Base-by-base conservation (phyloP, 2,329 filamentous ascomycete species). In the Sporothrix pseudoabietina region DNA sequence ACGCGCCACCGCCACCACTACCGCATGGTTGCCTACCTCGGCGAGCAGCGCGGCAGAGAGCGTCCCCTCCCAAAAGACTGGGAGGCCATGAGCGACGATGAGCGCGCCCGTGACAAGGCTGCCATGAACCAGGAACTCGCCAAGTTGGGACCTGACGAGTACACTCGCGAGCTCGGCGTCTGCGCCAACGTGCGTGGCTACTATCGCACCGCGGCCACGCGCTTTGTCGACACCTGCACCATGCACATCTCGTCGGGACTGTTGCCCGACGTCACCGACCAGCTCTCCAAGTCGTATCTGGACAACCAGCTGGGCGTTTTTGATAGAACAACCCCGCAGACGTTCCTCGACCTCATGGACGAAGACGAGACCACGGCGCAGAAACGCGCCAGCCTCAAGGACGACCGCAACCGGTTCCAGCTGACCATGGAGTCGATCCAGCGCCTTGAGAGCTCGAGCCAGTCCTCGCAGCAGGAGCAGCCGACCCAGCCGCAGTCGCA, bases 131-230 rank as follows among this genome's bases (percentile, higher is more conserved):
- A 78, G 7, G 84, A 88, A 35, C 75, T 83, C 7, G 76, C 79
- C 14, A 86, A 85, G 35, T 82, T 93, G 12, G 85, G 85, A 0
- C 79, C 82, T 0, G 91, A 94, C 77, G 83, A 84, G 0, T 93
- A 88, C 76, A 78, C 83, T 0, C 80, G 82, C 0, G 91, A 93
- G 78, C 80, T 94, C 0, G 83, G 86, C 9, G 87, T 91, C 0
- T 87, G 91, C 0, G 85, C 89, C 0, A 88, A 89, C 4, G 85
- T 92, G 61, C 84, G 90, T 0, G 90, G 87, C 0, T 94, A 94
- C 79, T 94, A 94, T 78, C 84, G 88, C 65, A 86, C 91, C 4
- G 91, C 92, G 0, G 87, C 88, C 0, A 82, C 85, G 47, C 86
- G 91, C 1, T 91, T 93, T 77, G 84, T 89, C 0, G 91, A 94